Percentiles rank a stretch among this genome's conserved stretches.
These are phyloP conservation scores for Penicillium nordicum DNA, from an alignment of 2,329 filamentous ascomycete genomes.

Conservation along the genomic window DNA sequence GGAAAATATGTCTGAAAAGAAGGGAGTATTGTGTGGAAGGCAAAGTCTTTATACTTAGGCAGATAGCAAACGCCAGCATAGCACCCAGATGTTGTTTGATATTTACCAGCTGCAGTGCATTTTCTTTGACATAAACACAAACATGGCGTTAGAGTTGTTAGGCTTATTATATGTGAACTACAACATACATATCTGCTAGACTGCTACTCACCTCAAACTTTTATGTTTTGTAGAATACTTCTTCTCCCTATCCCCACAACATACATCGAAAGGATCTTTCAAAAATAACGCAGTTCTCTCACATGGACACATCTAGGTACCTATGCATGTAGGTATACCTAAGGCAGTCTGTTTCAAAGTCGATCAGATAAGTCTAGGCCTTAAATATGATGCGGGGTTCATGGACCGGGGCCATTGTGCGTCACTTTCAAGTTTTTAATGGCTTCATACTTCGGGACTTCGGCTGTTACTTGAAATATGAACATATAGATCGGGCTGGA, in stretches of 20 bases:
- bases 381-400: slow-evolving; percentile 1
- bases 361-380: slow-evolving; percentile 12
- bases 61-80: background rate
- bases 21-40: background rate
- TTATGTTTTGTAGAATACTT: background rate
- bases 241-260: background rate
- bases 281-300: background rate
- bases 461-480: background rate
- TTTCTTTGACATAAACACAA: background rate
- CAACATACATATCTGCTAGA: background rate
- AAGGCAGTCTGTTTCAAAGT: background rate
- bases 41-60: background rate
- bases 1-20: background rate
- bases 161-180: background rate
- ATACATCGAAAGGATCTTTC: background rate
- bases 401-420: background rate
- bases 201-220: background rate
- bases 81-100: background rate
- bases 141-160: too few species aligned
- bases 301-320: background rate
- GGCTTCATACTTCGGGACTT: background rate
- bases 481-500: background rate
- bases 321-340: background rate
- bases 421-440: background rate
- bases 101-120: too few species aligned